Base-by-base conservation (phyloP, 2,329 filamentous ascomycete genomes). In the Fusarium nodosum region DNA sequence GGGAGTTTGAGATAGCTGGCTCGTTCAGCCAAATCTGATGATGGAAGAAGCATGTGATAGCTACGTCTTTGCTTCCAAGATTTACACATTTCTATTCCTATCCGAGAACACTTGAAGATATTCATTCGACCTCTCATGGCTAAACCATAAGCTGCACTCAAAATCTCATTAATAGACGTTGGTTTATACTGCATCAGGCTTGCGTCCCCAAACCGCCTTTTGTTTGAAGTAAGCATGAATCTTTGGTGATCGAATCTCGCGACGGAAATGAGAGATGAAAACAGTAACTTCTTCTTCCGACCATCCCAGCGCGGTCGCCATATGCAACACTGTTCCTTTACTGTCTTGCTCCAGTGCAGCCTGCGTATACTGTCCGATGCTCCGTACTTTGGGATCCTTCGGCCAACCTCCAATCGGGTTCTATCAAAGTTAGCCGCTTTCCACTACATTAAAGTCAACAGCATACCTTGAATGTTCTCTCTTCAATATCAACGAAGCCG, bases 351-450 rank as follows among this genome's bases (percentile, higher is more conserved):
- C 53, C 2, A 64, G 18, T 1, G 39, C 46, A 15, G 51, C 44
- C 5, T 64, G 61, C 28, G 26, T 51, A 2, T 38, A 64, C 3
- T 46, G 38, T 2, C 59, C 59, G 1, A 60, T 47, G 0, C 20
- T 48, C 5, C 31, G 8, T 39, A 44, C 20, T 30, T 54, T 10
- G 1, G 60, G 42, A 7, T 65, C 60, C 7, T 41, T 50, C 4
- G 60, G 30, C 62, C 60, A 65, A 1, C 62, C 60, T 12, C 62
- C 54, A 1, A 50, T 13, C 0, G 62, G 54, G 10, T 65, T 65
- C 62, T 64, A 0, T 4, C 5, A 18, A 3, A 4, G 3, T 39
- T 13, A 56, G 22, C 15, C 4, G 12, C 8, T 20, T 20, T 20
- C n/a, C 36, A 20, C n/a, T 13, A 11, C 18, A 20, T 7, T 0